Evolutionary conservation across 2,329 filamentous ascomycete species (phyloP), one percentile per base, ranked within the genome.

Genomic region (Dothiorella sarmentorum): DNA sequence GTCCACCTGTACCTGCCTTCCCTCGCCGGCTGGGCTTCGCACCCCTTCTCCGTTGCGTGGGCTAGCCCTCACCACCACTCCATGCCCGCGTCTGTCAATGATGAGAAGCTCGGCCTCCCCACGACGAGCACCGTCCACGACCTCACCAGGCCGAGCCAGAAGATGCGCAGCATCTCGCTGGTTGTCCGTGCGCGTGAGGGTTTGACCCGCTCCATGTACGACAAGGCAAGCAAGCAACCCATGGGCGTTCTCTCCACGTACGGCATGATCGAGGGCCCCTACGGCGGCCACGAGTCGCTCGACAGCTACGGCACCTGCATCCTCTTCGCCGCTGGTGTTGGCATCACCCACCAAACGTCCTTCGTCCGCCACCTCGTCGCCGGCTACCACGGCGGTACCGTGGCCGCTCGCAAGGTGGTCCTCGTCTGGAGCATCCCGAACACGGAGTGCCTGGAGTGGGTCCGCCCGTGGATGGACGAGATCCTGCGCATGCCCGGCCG

Each of bases 341-440:
- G 89, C 62, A 89, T 93, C 66, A 91, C 89, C 1, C 89, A 93
- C 66, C 87, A 88, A 63, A 84, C 91, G 24, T 87, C 87, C 55
- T 88, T 90, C 69, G 82, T 92, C 37, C 85, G 86, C 59, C 84
- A 90, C 63, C 81, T 93, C 1, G 83, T 92, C 26, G 77, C 80
- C 5, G 87, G 88, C 37, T 89, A 83, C 70, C 80, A 81, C 61
- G 84, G 86, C 62, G 85, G 85, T 59, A 90, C 85, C 0, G 85
- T 88, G 5, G 86, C 88, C 1, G 85, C 87, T 1, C 84, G 87
- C 62, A 88, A 86, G 69, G 80, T 92, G 51, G 78, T 90, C 4
- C 80, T 93, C 22, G 84, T 91, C 38, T 93, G 89, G 89, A 86
- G 86, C 49, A 88, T 93, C 59, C 89, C 89, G 66, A 88, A 83